Conservation (phyloP, 805 yeast species). For the Candida khao-thaluensis region DNA sequence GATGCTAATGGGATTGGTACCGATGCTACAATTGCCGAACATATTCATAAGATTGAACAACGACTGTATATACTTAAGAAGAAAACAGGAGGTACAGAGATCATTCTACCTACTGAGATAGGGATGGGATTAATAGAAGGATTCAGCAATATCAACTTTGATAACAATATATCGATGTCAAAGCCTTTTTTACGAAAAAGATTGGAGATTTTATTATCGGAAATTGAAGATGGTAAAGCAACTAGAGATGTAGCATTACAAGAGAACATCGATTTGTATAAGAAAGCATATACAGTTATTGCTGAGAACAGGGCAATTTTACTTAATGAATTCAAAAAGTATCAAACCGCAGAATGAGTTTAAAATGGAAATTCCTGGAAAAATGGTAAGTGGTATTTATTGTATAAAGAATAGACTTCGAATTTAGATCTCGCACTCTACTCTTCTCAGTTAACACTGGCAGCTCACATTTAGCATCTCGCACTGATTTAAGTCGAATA, state of each 20-base stretch:
- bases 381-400: no score
- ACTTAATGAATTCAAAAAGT: constrained; percentile 15
- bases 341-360: constrained; percentile 1
- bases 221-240: constrained; percentile 65
- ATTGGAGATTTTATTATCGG: constrained; percentile 64
- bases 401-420: no score
- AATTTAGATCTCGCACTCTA: no score
- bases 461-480: no score
- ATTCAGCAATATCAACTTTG: constrained; percentile 71
- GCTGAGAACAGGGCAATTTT: constrained; percentile 36
- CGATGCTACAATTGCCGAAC: constrained; percentile 98
- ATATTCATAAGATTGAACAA: constrained; percentile 72
- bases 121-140: constrained; percentile 90
- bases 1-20: constrained; percentile 98
- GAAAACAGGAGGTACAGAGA: constrained; percentile 36
- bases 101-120: constrained; percentile 71
- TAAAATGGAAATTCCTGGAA: no score
- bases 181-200: constrained; percentile 84
- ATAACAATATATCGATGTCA: constrained; percentile 57
- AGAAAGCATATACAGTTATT: constrained; percentile 54
- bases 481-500: no score
- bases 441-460: no score
- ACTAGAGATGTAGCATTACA: constrained; percentile 53
- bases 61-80: constrained; percentile 64
- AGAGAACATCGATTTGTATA: constrained; percentile 56